phyloP scores from a whole-genome alignment of 129 eudicot genomes.

The Flaveria ramosissima region DNA sequence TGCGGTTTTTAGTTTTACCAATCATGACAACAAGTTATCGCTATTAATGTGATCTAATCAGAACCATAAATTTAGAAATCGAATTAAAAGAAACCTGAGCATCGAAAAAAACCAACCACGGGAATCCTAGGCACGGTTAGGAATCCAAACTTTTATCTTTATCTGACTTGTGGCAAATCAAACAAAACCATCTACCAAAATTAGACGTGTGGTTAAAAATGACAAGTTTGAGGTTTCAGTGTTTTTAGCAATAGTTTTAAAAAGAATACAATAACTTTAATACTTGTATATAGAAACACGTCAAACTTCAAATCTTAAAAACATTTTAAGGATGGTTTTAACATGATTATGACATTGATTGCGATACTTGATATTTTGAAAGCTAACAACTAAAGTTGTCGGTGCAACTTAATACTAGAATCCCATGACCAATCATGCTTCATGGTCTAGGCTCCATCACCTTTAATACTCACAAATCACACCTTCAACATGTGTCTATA shows the following conservation, averaged over 20 bases:
- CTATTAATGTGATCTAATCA: no score
- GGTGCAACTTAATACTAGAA: conserved; percentile 27
- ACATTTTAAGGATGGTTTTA: conserved; percentile 5
- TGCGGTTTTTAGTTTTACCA: no score
- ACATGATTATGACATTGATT: conserved; percentile 25
- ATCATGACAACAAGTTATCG: no score
- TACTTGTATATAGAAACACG: background rate
- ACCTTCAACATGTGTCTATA: no score
- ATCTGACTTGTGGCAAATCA: no score
- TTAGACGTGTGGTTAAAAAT: background rate
- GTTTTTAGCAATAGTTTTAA: background rate
- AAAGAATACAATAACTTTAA: no score
- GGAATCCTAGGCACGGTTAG: no score
- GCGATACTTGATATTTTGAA: conserved; percentile 23
- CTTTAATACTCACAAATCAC: background rate
- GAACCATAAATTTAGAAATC: no score
- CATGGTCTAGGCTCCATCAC: conserved; percentile 27
- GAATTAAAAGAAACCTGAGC: no score
- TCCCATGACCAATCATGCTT: conserved; percentile 3
- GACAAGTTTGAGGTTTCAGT: background rate
- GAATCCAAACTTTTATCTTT: background rate
- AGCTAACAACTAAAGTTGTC: conserved; percentile 20
- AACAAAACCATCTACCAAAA: no score
- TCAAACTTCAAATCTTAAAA: background rate
- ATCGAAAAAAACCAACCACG: no score